Percentiles rank a stretch among this genome's conserved stretches.
Conservation (phyloP, 257 asterid species). For the Capsicum rhomboideum region DNA sequence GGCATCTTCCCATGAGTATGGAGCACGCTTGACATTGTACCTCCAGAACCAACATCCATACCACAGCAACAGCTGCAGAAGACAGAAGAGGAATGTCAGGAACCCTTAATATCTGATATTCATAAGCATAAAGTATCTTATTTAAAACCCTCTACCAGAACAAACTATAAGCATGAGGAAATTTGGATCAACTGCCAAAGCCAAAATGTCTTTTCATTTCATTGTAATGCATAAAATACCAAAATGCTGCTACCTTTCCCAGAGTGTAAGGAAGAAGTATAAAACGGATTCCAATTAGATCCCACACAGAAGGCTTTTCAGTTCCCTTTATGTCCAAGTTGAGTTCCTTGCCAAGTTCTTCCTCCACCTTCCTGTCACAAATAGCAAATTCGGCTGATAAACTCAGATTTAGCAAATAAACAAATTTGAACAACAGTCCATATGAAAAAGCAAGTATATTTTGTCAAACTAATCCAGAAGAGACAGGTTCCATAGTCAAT, state of each 20-base stretch:
- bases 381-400: neutral
- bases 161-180: neutral
- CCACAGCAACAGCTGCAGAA: conserved; percentile 67
- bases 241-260: conserved; percentile 48
- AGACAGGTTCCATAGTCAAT: neutral
- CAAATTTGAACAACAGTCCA: neutral
- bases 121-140: neutral
- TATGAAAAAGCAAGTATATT: neutral
- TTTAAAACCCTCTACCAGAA: neutral
- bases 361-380: conserved; percentile 57
- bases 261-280: conserved; percentile 81
- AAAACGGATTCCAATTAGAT: conserved; percentile 64
- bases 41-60: conserved; percentile 77
- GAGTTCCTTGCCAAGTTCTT: conserved; percentile 86
- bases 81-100: conserved; percentile 5
- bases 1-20: conserved; percentile 85
- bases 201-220: neutral
- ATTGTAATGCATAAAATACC: neutral
- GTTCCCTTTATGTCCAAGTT: conserved; percentile 91
- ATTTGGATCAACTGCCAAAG: neutral
- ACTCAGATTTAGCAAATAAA: neutral
- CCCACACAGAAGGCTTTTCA: conserved; percentile 91
- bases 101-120: neutral
- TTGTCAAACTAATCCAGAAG: neutral
- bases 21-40: conserved; percentile 64